These are phyloP conservation scores for Polyporus arcularius DNA, from an alignment of 768 basidiomycete species.

Conservation along the genomic window DNA sequence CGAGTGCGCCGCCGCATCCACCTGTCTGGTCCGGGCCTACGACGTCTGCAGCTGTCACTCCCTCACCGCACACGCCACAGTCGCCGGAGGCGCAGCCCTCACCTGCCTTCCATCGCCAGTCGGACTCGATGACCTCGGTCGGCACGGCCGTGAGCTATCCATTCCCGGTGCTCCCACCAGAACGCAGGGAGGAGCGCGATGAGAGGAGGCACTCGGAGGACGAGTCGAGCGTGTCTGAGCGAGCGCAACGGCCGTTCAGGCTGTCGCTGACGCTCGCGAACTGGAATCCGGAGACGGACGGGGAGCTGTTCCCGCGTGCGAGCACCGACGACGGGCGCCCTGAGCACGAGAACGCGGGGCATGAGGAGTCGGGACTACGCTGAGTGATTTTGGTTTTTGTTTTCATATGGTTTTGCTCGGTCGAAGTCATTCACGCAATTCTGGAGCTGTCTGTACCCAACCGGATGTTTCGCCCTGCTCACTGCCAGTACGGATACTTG, in stretches of 20 bases:
- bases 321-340: slow-evolving; percentile 9
- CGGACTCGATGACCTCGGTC: slow-evolving; percentile 11
- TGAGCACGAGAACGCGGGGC: too few relatives aligned
- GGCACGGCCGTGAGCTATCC: slow-evolving; percentile 20
- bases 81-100: neutral
- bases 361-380: too few relatives aligned
- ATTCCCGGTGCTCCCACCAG: slow-evolving; percentile 20
- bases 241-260: slow-evolving; percentile 15
- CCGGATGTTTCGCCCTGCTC: too few relatives aligned
- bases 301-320: slow-evolving; percentile 15
- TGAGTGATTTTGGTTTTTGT: too few relatives aligned
- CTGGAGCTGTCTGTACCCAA: too few relatives aligned
- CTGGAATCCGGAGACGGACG: slow-evolving; percentile 26
- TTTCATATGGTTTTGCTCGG: too few relatives aligned
- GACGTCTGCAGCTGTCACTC: neutral
- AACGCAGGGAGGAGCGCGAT: slow-evolving; percentile 4
- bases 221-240: slow-evolving; percentile 6
- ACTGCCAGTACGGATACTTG: too few relatives aligned
- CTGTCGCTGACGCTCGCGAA: slow-evolving; percentile 29
- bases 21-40: slow-evolving; percentile 7
- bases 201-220: slow-evolving; percentile 6
- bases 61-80: neutral
- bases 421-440: too few relatives aligned
- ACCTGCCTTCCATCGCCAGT: slow-evolving; percentile 5
- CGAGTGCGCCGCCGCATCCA: neutral